phyloP scores from a whole-genome alignment of 768 basidiomycete genomes.

The Kwoniella dejecticola region DNA sequence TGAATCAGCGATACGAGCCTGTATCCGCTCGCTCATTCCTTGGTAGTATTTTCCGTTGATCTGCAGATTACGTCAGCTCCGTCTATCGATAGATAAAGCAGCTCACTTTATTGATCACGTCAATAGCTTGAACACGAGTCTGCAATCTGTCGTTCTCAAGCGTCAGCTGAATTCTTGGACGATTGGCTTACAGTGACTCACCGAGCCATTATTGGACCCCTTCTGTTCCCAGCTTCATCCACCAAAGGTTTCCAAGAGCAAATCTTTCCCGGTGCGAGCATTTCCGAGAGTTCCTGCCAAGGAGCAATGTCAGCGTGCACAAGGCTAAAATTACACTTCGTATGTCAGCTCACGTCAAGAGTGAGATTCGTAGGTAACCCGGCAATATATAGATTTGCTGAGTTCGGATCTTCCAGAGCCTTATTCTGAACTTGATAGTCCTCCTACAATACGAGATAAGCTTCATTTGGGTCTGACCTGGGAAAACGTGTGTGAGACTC shows the following conservation, averaged over 20 bases:
- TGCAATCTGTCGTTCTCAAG: constrained; percentile 21
- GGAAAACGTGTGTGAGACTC: constrained; percentile 2
- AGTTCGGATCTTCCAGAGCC: constrained; percentile 37
- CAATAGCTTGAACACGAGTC: constrained; percentile 36
- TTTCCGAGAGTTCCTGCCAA: constrained; percentile 14
- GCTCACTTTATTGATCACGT: constrained; percentile 34
- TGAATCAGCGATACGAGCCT: constrained; percentile 41
- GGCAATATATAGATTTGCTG: constrained; percentile 41
- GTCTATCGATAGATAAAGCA: neutral
- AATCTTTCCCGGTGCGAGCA: constrained; percentile 21
- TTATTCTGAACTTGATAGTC: constrained; percentile 43
- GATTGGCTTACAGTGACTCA: neutral
- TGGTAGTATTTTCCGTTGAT: constrained; percentile 32
- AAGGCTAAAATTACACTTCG: neutral
- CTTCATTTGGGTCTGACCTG: neutral
- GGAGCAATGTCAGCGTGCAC: neutral
- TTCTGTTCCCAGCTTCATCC: constrained; percentile 33
- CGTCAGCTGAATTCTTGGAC: neutral
- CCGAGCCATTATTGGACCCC: constrained; percentile 39
- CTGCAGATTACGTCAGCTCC: constrained; percentile 9
- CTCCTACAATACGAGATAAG: constrained; percentile 23
- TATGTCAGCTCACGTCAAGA: constrained; percentile 24
- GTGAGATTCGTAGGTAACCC: constrained; percentile 30
- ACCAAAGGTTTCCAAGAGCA: constrained; percentile 31
- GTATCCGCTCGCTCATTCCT: constrained; percentile 26